Evolutionary conservation across 2,329 filamentous ascomycete genomes (phyloP), one percentile per base, ranked within the genome.

Genomic region (Penicillium hesseltinei): DNA sequence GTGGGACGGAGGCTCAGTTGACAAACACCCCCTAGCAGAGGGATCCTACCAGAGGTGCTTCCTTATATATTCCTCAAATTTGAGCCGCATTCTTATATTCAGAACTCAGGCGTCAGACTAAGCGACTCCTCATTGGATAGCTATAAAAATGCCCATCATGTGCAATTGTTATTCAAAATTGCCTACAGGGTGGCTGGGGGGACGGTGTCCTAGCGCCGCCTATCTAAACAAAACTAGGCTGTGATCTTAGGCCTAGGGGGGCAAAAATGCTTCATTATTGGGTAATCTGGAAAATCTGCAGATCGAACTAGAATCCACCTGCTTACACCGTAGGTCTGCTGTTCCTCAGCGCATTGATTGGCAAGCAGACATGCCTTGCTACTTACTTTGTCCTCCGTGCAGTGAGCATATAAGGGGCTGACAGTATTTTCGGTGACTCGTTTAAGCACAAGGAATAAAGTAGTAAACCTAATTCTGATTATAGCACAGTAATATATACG

Each of bases 181-280:
- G 23, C 25, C 36, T 25, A 11, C 11, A 39, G 54, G 49, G 54
- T 43, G 54, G 54, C 49, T 56, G 54, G 54, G 54, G 39, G 35
- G 19, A 45, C 31, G 40, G n/a, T n/a, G 21, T 39, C 25, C 46
- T 42, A 45, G 44, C 36, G 36, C 38, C 44, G 36, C 38, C 39
- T 2, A n/a, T 50, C 38, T 9, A 45, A 44, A 52, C 17, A 27
- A 35, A 19, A 40, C 23, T 17, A 15, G 35, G 36, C 42, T 42
- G 36, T 43, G 27, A 21, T 13, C 23, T 27, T 19, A 33, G 48
- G 21, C 19, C 27, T 39, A 10, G 11, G 36, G 19, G 11, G 21
- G 21, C 6, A 33, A 44, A 21, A 29, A 9, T 6, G 7, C 25
- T 38, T 39, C 46, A 39, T 29, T 42, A 47, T 46, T 56, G 54